phyloP scores from a whole-genome alignment of 1,284 basidiomycete genomes.

The Tranzscheliella williamsii region DNA sequence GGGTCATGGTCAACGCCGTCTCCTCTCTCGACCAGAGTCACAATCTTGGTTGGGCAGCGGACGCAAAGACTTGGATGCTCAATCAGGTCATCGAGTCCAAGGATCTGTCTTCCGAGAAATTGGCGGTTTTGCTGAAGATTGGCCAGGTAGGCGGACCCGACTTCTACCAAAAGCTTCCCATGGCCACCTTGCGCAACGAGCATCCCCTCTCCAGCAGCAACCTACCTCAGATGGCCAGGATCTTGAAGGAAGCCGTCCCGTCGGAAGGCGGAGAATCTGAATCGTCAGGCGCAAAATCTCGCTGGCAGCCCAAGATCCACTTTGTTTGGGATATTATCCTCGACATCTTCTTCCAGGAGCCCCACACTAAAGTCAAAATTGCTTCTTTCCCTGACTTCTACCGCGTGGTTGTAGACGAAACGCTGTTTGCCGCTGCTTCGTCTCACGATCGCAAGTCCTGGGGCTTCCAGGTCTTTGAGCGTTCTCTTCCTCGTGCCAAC shows the following conservation, averaged over 20 bases:
- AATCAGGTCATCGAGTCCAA: conserved; percentile 55
- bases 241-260: conserved; percentile 65
- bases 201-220: conserved; percentile 72
- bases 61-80: conserved; percentile 36
- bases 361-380: conserved; percentile 63
- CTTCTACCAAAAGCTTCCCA: conserved; percentile 26
- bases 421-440: conserved; percentile 79
- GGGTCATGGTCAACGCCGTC: conserved; percentile 64
- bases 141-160: conserved; percentile 21
- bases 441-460: conserved; percentile 90
- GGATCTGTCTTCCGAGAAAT: conserved; percentile 82
- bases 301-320: conserved; percentile 87
- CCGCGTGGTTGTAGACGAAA: conserved; percentile 86
- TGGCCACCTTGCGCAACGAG: conserved; percentile 69
- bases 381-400: conserved; percentile 84
- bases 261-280: conserved; percentile 67
- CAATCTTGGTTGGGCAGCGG: conserved; percentile 24
- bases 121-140: conserved; percentile 77
- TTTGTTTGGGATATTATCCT: conserved; percentile 87
- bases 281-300: conserved; percentile 43
- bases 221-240: conserved; percentile 70
- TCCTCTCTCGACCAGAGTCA: conserved; percentile 13
- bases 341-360: conserved; percentile 70
- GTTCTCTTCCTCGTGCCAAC: conserved; percentile 73
- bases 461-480: conserved; percentile 90